Evolutionary conservation across 2,329 filamentous ascomycete species (phyloP).

Genomic region (Fusarium proliferatum): DNA sequence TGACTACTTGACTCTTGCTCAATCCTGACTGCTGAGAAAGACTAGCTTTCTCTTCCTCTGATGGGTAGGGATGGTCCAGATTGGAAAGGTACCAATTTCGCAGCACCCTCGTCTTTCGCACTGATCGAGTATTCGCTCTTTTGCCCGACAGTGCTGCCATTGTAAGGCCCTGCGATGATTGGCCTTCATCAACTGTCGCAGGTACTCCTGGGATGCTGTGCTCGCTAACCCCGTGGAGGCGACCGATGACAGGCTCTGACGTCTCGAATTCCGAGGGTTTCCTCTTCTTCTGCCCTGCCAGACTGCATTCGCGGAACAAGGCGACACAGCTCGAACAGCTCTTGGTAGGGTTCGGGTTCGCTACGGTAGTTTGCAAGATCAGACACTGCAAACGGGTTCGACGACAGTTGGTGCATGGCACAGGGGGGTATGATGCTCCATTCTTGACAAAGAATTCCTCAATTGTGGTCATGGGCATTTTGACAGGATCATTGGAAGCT

Average conservation of each 20-base stretch:
- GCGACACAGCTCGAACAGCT: conserved; percentile 64
- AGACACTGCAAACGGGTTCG: conserved; percentile 59
- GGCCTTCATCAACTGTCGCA: conserved; percentile 12
- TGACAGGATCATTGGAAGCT: not conserved
- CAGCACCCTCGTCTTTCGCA: conserved; percentile 58
- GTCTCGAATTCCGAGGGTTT: conserved; percentile 60
- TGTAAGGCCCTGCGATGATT: conserved; percentile 2
- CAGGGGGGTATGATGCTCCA: conserved; percentile 55
- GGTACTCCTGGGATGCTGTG: conserved; percentile 37
- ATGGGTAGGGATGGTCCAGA: conserved; percentile 60
- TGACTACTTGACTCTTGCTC: conserved; percentile 57
- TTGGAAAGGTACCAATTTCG: conserved; percentile 60
- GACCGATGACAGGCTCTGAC: conserved; percentile 57
- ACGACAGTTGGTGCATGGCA: conserved; percentile 58
- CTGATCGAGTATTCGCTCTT: conserved; percentile 53
- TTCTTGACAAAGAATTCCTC: conserved; percentile 54
- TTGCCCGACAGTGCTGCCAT: conserved; percentile 43
- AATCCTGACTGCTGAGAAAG: conserved; percentile 58
- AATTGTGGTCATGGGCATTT: conserved; percentile 42
- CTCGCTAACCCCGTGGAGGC: conserved; percentile 61
- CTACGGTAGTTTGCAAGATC: conserved; percentile 58
- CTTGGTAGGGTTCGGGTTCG: conserved; percentile 60
- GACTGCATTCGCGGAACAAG: conserved; percentile 61
- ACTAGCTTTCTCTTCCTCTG: conserved; percentile 56
- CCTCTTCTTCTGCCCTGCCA: conserved; percentile 58